phyloP scores from a whole-genome alignment of 106 monocot genomes.

The Dendrobium catenatum region DNA sequence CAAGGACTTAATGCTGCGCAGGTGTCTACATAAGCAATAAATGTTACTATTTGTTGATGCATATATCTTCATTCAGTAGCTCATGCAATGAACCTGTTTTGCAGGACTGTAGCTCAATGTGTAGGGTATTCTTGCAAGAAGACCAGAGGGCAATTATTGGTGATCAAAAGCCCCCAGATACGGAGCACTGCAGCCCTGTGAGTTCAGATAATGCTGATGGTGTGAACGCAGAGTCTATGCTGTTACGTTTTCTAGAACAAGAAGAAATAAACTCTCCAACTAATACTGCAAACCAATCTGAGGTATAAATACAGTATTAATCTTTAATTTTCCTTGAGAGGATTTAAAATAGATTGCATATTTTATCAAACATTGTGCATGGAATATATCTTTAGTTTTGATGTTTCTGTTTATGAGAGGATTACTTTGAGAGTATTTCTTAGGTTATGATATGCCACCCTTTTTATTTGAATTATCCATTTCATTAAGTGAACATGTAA shows the following conservation, averaged over 20 bases:
- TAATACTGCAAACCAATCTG: conserved; percentile 4
- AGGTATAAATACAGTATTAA: background rate
- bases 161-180: background rate
- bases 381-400: too few species aligned
- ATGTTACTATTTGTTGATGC: background rate
- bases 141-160: conserved; percentile 7
- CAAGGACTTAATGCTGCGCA: conserved; percentile 9
- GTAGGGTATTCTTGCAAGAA: conserved; percentile 23
- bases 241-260: too few species aligned
- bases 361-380: too few species aligned
- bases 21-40: conserved; percentile 5
- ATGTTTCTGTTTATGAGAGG: too few species aligned
- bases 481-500: too few species aligned
- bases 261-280: too few species aligned
- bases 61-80: background rate
- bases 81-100: conserved; percentile 2
- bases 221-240: too few species aligned
- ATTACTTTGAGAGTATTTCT: too few species aligned
- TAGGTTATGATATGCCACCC: too few species aligned
- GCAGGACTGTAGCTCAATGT: conserved; percentile 18
- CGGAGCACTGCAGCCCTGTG: background rate
- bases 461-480: too few species aligned
- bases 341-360: too few species aligned
- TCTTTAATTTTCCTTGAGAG: too few species aligned
- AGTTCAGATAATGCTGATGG: conserved; percentile 4